These are phyloP conservation scores for Alternaria panax DNA, from an alignment of 2,329 filamentous ascomycete genomes.

Conservation along the genomic window DNA sequence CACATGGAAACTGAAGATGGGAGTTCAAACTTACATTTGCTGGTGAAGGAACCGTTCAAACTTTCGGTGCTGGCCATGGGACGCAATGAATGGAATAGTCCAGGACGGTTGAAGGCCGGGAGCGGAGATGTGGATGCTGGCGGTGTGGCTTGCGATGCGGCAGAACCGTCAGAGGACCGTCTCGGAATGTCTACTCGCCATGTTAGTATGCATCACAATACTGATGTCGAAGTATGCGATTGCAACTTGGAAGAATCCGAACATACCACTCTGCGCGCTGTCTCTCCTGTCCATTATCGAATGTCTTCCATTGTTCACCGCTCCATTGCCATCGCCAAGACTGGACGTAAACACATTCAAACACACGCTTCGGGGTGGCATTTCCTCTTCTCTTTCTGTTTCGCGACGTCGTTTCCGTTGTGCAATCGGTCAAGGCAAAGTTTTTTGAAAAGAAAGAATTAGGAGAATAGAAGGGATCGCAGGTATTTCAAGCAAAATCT, in stretches of 20 bases:
- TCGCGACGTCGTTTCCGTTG: constrained; percentile 10
- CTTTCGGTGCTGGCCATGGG: constrained; percentile 37
- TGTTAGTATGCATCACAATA: constrained; percentile 13
- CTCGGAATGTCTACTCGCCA: constrained; percentile 23
- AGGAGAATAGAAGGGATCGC: constrained; percentile 18
- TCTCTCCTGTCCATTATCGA: constrained; percentile 34
- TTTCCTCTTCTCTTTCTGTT: constrained; percentile 28
- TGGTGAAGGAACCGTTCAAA: constrained; percentile 29
- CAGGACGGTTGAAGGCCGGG: constrained; percentile 32
- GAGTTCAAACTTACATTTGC: constrained; percentile 33
- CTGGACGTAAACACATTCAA: constrained; percentile 48
- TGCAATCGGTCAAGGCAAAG: constrained; percentile 16
- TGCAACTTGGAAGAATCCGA: not conserved
- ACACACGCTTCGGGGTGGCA: constrained; percentile 48
- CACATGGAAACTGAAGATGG: constrained; percentile 23
- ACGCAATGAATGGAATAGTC: constrained; percentile 33
- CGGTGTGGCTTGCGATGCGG: constrained; percentile 25
- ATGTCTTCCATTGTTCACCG: constrained; percentile 37
- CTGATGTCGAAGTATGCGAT: not conserved
- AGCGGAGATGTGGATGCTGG: constrained; percentile 23
- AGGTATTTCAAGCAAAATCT: constrained; percentile 37
- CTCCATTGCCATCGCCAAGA: constrained; percentile 37
- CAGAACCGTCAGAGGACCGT: constrained; percentile 33
- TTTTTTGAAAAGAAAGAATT: constrained; percentile 15
- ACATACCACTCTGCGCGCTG: constrained; percentile 41